Conservation (phyloP, 345 rosid genomes). For the Eucalyptus tenuipes region DNA sequence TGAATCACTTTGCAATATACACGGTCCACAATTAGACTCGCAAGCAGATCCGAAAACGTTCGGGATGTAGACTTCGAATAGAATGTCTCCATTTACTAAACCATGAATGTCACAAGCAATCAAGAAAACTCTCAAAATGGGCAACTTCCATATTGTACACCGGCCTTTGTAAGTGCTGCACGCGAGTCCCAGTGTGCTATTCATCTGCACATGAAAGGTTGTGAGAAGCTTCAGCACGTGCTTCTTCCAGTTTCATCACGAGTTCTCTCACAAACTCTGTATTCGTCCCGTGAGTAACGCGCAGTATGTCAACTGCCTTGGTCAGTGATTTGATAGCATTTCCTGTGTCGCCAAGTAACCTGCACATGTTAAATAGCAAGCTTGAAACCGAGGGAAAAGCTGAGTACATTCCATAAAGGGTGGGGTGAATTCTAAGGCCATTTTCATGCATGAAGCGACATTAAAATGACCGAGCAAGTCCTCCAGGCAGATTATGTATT, state of each 20-base stretch:
- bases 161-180: not conserved
- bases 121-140: not conserved
- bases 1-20: not conserved
- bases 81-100: not conserved
- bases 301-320: slow-evolving; percentile 46
- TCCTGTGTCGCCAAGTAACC: slow-evolving; percentile 66
- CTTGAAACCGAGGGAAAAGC: not conserved
- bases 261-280: slow-evolving; percentile 70
- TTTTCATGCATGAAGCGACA: not conserved
- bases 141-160: not conserved
- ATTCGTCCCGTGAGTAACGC: slow-evolving; percentile 58
- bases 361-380: not conserved
- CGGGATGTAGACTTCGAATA: not conserved
- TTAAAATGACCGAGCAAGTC: not conserved
- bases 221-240: slow-evolving; percentile 73
- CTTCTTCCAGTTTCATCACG: slow-evolving; percentile 65
- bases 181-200: not conserved
- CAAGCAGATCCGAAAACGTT: not conserved
- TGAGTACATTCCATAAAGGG: not conserved
- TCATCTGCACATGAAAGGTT: slow-evolving; percentile 19
- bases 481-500: not conserved
- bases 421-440: not conserved
- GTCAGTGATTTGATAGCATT: slow-evolving; percentile 49
- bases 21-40: not conserved
- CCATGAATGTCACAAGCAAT: not conserved